Base-by-base conservation (phyloP, 129 eudicot genomes). In the Pittosporum tobira region DNA sequence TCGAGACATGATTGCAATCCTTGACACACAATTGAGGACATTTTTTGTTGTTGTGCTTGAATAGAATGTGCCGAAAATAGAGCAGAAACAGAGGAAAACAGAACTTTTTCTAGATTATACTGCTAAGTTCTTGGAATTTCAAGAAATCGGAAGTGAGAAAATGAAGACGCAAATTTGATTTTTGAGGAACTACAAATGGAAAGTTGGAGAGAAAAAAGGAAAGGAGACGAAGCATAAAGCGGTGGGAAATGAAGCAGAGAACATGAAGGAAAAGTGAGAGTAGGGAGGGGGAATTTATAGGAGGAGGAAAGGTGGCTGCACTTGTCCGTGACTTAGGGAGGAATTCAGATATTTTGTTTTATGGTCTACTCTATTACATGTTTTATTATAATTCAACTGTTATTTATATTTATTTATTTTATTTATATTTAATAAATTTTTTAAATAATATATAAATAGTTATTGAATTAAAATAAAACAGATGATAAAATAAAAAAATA, bases 1-100 rank as follows among this genome's bases (percentile, higher is more conserved):
- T 79, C 81, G 29, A 79, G 78, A 65, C 87, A 65, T 43, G 83
- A 51, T 72, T 71, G 83, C 51, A 75, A 71, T 20, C 83, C 83
- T 76, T 73, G 81, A 65, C 69, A 76, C 46, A 75, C 68, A 61
- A 43, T 74, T 34, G 78, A 36, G 27, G 88, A 30, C 94, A 83
- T 88, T 14, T 11, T 38, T 26, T 18, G 28, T 12, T 58, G 2
- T 48, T 9, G 27, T 22, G 4, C 11, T 45, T 21, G 48, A 45
- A 40, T 10, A 16, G 14, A 28, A 22, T 11, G 46, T 46, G 30
- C 37, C 38, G 59, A 56, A 73, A 64, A 66, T 70, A 40, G 26
- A 40, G 66, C 24, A 31, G 49, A 63, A 64, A 64, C 69, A 46
- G 59, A 58, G 63, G 18, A 54, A 36, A 59, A 75, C 46, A 63